Conservation (phyloP, 108 stramenopile genomes). For the Mayamaea pseudoterrestris region DNA sequence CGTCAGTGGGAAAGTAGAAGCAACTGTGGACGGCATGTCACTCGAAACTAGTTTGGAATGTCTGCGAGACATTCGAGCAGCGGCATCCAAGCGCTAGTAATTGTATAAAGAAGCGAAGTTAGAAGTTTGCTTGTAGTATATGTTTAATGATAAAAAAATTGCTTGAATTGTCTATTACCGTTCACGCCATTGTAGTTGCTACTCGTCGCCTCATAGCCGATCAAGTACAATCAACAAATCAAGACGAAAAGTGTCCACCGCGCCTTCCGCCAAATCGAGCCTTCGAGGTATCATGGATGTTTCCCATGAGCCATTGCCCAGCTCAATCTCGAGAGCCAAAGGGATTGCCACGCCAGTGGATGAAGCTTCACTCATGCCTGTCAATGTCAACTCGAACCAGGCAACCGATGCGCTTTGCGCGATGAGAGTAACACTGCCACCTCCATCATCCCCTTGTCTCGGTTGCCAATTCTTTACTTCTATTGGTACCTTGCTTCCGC, state of each 20-base stretch:
- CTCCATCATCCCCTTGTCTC: constrained; percentile 1
- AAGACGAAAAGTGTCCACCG: no score
- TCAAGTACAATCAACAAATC: no score
- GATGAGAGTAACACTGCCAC: constrained; percentile 24
- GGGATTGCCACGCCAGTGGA: constrained; percentile 31
- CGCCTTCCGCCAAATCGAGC: no score
- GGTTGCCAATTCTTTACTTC: constrained; percentile 46
- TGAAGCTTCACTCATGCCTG: no score
- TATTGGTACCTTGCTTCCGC: constrained; percentile 32
- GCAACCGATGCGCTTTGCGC: constrained; percentile 34
- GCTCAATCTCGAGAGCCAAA: constrained; percentile 52
- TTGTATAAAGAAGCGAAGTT: no score
- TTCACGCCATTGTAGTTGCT: no score
- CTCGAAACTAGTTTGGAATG: constrained; percentile 48
- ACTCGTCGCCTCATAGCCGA: no score
- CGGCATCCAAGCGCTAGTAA: no score
- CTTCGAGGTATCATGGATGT: constrained; percentile 66
- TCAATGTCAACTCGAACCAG: constrained; percentile 41
- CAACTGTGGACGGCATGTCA: constrained; percentile 67
- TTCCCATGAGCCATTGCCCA: constrained; percentile 76
- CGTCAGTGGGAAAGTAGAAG: constrained; percentile 45
- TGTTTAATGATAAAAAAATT: no score
- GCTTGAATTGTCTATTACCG: background rate
- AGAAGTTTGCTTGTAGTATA: no score
- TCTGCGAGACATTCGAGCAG: constrained; percentile 35